phyloP scores from a whole-genome alignment of 345 rosid species.

The Hibiscus mutabilis region DNA sequence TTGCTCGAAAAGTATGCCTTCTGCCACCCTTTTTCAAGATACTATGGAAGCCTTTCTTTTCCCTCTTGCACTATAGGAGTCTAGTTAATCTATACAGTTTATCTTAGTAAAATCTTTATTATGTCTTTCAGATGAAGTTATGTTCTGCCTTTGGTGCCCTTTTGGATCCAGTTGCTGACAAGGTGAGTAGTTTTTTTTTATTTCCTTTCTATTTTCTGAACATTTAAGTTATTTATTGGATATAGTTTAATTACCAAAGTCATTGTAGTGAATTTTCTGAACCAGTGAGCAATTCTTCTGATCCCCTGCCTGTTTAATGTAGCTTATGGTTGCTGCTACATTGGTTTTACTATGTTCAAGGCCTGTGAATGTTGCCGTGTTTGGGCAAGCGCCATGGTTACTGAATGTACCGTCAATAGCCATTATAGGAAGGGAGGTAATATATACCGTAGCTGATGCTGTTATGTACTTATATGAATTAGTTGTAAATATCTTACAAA shows the following conservation, averaged over 20 bases:
- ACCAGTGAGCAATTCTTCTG: not conserved
- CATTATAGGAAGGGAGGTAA: slow-evolving; percentile 95
- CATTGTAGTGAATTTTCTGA: not conserved
- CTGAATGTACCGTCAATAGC: slow-evolving; percentile 80
- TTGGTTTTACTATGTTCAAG: slow-evolving; percentile 75
- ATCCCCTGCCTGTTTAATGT: slow-evolving; percentile 18
- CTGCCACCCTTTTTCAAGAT: not conserved
- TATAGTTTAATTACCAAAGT: not conserved
- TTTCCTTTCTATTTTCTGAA: not conserved
- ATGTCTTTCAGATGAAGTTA: slow-evolving; percentile 63
- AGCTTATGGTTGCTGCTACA: slow-evolving; percentile 98
- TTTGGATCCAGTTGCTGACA: slow-evolving; percentile 97
- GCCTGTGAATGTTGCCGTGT: slow-evolving; percentile 49
- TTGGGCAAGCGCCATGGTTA: slow-evolving; percentile 70
- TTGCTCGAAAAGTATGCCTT: slow-evolving; percentile 73
- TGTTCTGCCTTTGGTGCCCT: slow-evolving; percentile 94
- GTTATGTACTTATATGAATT: not conserved
- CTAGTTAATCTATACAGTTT: too few species aligned
- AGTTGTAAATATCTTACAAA: slow-evolving; percentile 5
- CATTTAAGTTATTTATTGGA: not conserved
- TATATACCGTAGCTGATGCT: slow-evolving; percentile 3
- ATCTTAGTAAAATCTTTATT: not conserved
- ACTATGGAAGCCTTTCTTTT: not conserved
- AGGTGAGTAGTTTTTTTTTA: slow-evolving; percentile 32
- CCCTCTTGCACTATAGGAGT: not conserved